phyloP scores from a whole-genome alignment of 345 rosid genomes.

The Linum usitatissimum region DNA sequence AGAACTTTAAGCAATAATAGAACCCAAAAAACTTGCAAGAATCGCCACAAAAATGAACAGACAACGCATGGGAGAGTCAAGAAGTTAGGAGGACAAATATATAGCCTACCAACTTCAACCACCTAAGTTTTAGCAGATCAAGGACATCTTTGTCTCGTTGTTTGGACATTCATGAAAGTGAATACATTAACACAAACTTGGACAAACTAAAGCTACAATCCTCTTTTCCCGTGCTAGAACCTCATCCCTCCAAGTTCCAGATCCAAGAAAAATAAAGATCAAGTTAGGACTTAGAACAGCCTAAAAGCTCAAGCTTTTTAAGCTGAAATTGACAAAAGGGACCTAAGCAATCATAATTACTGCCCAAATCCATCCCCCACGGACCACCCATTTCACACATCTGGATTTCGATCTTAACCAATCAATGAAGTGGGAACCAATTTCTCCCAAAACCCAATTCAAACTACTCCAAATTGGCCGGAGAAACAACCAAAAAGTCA shows the following conservation, averaged over 20 bases:
- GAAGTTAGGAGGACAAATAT: background rate
- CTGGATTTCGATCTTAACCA: background rate
- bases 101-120: background rate
- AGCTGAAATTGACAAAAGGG: too few relatives aligned
- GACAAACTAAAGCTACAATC: background rate
- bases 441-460: background rate
- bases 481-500: background rate
- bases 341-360: too few relatives aligned
- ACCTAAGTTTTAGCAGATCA: background rate
- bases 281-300: background rate
- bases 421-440: background rate
- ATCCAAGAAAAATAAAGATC: background rate
- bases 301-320: too few relatives aligned
- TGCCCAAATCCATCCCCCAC: background rate
- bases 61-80: background rate
- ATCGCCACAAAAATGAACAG: background rate
- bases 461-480: background rate
- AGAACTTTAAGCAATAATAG: background rate
- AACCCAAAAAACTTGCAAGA: background rate
- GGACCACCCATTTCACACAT: background rate
- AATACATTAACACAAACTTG: background rate
- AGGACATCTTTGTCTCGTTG: background rate
- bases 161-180: background rate
- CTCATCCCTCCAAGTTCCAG: slow-evolving; percentile 1
- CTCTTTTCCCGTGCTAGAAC: background rate